Evolutionary conservation across 192 early-diverging fungal genomes (phyloP).

Genomic region (Entomortierella beljakovae): DNA sequence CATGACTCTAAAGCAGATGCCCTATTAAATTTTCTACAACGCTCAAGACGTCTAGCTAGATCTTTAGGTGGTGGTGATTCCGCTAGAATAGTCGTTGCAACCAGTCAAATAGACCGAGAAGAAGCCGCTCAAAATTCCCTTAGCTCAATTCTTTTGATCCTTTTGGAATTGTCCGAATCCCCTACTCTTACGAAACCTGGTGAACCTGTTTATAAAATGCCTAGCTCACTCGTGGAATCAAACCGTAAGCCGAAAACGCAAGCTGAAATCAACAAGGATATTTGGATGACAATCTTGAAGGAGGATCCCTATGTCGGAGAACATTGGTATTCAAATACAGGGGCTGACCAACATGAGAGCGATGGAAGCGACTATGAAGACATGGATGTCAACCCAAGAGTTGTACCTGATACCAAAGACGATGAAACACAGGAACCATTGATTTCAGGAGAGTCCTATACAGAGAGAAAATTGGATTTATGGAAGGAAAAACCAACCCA

Average conservation of each 20-base stretch:
- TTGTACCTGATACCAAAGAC: neutral
- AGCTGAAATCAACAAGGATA: conserved; percentile 27
- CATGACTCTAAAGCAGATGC: conserved; percentile 33
- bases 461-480: neutral
- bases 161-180: conserved; percentile 39
- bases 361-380: conserved; percentile 44
- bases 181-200: conserved; percentile 22
- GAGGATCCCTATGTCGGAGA: conserved; percentile 30
- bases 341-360: neutral
- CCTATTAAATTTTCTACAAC: conserved; percentile 5
- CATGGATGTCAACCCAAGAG: conserved; percentile 32
- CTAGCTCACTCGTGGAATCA: conserved; percentile 5
- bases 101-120: conserved; percentile 24
- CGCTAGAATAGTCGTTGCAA: conserved; percentile 2
- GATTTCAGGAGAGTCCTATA: neutral
- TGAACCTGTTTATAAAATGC: conserved; percentile 8
- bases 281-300: conserved; percentile 23
- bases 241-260: conserved; percentile 12
- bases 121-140: conserved; percentile 34
- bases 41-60: conserved; percentile 1
- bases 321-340: conserved; percentile 21
- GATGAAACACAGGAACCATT: neutral
- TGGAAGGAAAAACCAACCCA: neutral
- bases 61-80: conserved; percentile 17
- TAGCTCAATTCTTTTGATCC: conserved; percentile 18